Percentiles rank a stretch among this genome's conserved stretches.
Conservation (phyloP, 768 basidiomycete genomes). For the Termitomyces sp. region DNA sequence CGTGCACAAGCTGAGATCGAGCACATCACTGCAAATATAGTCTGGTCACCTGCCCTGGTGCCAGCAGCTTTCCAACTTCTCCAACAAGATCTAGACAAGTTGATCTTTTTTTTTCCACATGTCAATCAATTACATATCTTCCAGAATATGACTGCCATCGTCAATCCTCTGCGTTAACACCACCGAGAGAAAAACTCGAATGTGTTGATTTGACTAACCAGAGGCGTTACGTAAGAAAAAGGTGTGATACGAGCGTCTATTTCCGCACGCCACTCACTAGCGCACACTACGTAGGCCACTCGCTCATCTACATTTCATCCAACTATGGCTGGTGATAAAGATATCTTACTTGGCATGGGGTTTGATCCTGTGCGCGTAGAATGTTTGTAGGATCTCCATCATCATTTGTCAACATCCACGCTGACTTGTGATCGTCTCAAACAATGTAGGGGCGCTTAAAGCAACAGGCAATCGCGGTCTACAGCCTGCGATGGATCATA, state of each 20-base stretch:
- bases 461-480: slow-evolving; percentile 82
- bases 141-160: neutral
- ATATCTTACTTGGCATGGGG: slow-evolving; percentile 80
- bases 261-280: neutral
- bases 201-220: no score
- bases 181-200: neutral
- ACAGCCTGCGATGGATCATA: slow-evolving; percentile 88
- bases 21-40: slow-evolving; percentile 10
- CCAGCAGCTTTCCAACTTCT: neutral
- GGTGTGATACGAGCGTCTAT: slow-evolving; percentile 5
- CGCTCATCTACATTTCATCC: neutral
- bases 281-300: no score
- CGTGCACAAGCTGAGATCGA: slow-evolving; percentile 11
- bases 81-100: neutral
- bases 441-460: slow-evolving; percentile 74
- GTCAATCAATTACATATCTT: neutral
- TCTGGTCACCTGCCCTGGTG: slow-evolving; percentile 13
- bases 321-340: slow-evolving; percentile 59
- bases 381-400: slow-evolving; percentile 47
- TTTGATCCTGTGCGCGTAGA: slow-evolving; percentile 83
- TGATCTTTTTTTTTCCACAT: neutral
- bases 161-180: no score
- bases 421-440: slow-evolving; percentile 7
- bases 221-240: slow-evolving; percentile 4
- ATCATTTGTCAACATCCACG: slow-evolving; percentile 2